A percentile compares a stretch with the other conserved stretches of the same genome.
Conservation (phyloP, 352 stramenopile genomes). For the Hyaloperonospora arabidopsidis region DNA sequence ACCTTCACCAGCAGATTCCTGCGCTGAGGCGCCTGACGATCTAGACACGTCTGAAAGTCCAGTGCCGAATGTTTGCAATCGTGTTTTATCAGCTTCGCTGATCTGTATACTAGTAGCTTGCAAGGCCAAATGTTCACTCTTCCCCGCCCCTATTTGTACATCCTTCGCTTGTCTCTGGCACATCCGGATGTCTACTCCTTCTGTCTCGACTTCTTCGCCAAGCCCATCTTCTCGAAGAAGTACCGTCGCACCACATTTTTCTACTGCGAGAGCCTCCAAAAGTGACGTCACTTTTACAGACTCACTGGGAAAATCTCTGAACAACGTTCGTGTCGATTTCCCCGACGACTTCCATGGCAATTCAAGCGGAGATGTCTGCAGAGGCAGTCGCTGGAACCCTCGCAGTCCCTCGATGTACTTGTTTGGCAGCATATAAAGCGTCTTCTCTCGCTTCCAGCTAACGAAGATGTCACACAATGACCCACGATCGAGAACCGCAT, state of each 20-base stretch:
- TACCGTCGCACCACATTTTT: conserved; percentile 9
- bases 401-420: conserved; percentile 26
- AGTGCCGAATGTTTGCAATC: conserved; percentile 8
- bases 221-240: conserved; percentile 24
- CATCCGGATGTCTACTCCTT: not conserved
- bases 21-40: conserved; percentile 3
- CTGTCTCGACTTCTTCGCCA: conserved; percentile 13
- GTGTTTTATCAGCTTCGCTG: conserved; percentile 12
- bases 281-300: conserved; percentile 29
- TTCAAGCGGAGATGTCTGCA: conserved; percentile 31
- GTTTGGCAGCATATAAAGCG: conserved; percentile 39
- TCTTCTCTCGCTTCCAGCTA: conserved; percentile 44
- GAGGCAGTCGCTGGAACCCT: conserved; percentile 44
- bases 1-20: not conserved
- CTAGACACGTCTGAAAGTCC: conserved; percentile 14
- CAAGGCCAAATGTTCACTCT: conserved; percentile 5
- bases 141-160: not conserved
- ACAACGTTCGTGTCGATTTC: conserved; percentile 15
- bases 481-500: conserved; percentile 7
- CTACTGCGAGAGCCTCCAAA: conserved; percentile 33
- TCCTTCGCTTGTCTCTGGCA: not conserved
- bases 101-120: conserved; percentile 15
- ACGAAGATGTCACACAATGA: conserved; percentile 35
- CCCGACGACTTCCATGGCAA: conserved; percentile 31
- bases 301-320: conserved; percentile 28